Evolutionary conservation across 192 early-diverging fungal species (phyloP), one percentile per base, ranked within the genome.

Genomic region (Phlyctochytrium bullatum): DNA sequence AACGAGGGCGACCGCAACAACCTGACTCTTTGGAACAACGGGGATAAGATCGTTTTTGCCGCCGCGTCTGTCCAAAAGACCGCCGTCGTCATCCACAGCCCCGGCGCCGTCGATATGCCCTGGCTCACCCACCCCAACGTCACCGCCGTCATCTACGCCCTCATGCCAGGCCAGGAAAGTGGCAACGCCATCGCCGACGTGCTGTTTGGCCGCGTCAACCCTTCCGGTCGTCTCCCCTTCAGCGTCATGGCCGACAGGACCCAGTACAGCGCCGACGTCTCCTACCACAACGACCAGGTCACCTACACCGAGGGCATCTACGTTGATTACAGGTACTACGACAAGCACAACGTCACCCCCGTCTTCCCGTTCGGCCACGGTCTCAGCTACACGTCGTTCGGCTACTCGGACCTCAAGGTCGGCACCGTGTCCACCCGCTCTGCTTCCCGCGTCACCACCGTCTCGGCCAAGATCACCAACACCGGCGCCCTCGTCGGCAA

Each of bases 101-200:
- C 83, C 30, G 88, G 88, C 33, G 68, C 87, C 34, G 82, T 89
- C 23, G 61, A 73, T 54, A 86, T 88, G 81, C 73, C 75, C 23
- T 89, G 84, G 86, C 53, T 76, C 28, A 63, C 78, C 57, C 79
- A 89, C 72, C 85, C 86, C 25, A 85, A 88, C 62, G 76, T 89
- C 59, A 77, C 70, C 2, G 83, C 80, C 34, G 77, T 82, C 28
- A 74, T 89, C 52, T 76, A 71, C 36, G 78, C 88, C 47, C 69
- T 74, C 34, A 61, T 89, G 30, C 86, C 86, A 23, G 88, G 88
- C 47, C 83, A 90, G 73, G 88, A 90, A 69, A 73, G 79, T 51
- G 88, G 88, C 54, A 85, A 89, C 53, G 68, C 85, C 27, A 61
- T 90, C 52, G 88, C 88, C 36, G 86, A 90, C 61, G 78, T 90